Conservation (phyloP, 768 basidiomycete species). For the Paxillus involutus region DNA sequence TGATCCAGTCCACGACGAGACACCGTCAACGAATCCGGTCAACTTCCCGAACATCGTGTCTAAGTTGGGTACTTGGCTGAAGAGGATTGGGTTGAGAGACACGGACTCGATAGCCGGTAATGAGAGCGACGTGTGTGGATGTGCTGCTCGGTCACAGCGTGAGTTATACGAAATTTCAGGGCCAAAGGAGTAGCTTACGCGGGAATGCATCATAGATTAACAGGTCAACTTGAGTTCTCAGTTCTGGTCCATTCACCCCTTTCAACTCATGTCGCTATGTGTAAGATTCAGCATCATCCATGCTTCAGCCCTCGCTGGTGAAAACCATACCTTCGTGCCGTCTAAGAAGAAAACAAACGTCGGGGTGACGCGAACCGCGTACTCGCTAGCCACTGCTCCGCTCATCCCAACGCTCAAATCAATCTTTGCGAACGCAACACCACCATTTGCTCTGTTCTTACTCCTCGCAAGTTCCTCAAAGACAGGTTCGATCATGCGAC, state of each 20-base stretch:
- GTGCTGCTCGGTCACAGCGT: conserved; percentile 48
- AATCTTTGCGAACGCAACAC: conserved; percentile 79
- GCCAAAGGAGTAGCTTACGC: conserved; percentile 46
- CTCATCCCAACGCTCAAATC: conserved; percentile 76
- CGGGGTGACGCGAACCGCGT: conserved; percentile 74
- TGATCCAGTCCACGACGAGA: conserved; percentile 35
- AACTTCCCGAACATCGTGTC: conserved; percentile 66
- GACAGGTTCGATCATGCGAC: conserved; percentile 78
- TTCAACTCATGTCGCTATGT: conserved; percentile 65
- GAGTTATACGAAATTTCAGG: background rate
- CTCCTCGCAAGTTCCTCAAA: conserved; percentile 77
- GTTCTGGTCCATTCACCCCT: conserved; percentile 67
- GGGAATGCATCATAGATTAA: conserved; percentile 78
- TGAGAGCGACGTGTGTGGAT: conserved; percentile 64
- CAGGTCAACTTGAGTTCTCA: conserved; percentile 72
- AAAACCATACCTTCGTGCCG: conserved; percentile 59
- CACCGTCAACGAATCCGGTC: conserved; percentile 55
- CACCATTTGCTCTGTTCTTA: conserved; percentile 46
- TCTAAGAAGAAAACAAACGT: conserved; percentile 88
- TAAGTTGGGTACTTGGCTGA: conserved; percentile 66
- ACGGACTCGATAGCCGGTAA: conserved; percentile 61
- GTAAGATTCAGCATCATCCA: background rate
- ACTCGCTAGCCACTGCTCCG: conserved; percentile 55
- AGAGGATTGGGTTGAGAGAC: conserved; percentile 75
- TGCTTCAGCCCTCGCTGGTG: conserved; percentile 4